phyloP scores from a whole-genome alignment of 306 rosid genomes.

The Cucurbita moschata region DNA sequence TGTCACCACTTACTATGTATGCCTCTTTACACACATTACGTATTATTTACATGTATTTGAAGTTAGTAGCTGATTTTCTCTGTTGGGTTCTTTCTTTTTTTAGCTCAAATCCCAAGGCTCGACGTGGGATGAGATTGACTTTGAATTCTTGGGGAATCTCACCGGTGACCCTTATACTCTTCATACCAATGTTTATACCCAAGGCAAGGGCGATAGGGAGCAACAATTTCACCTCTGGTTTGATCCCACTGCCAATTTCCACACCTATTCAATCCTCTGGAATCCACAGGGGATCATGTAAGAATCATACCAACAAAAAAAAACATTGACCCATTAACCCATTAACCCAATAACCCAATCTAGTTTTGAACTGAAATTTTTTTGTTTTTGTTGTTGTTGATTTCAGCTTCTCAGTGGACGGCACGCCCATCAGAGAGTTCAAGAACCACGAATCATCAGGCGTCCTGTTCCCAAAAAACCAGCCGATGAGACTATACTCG shows the following conservation, averaged over 20 bases:
- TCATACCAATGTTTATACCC: constrained; percentile 56
- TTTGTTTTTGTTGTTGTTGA: background rate
- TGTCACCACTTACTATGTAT: constrained; percentile 60
- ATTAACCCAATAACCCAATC: no score
- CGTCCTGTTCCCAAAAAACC: constrained; percentile 38
- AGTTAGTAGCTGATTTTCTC: background rate
- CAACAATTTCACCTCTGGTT: constrained; percentile 67
- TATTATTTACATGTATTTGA: no score
- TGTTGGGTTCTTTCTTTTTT: background rate
- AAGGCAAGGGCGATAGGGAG: constrained; percentile 59
- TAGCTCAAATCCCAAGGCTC: constrained; percentile 57
- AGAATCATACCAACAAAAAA: background rate
- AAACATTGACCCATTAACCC: no score
- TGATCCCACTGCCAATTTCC: constrained; percentile 53
- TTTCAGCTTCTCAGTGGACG: constrained; percentile 51
- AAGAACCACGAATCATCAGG: constrained; percentile 48
- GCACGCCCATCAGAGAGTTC: constrained; percentile 59
- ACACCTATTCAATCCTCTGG: constrained; percentile 59
- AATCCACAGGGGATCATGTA: constrained; percentile 49
- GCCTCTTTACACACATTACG: background rate
- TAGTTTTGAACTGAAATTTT: no score
- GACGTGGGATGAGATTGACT: constrained; percentile 63
- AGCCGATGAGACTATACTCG: constrained; percentile 44
- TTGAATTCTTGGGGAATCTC: constrained; percentile 61
- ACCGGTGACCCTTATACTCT: constrained; percentile 67